Conservation (phyloP, 192 early-diverging fungal species). For the Coemansia sp. region DNA sequence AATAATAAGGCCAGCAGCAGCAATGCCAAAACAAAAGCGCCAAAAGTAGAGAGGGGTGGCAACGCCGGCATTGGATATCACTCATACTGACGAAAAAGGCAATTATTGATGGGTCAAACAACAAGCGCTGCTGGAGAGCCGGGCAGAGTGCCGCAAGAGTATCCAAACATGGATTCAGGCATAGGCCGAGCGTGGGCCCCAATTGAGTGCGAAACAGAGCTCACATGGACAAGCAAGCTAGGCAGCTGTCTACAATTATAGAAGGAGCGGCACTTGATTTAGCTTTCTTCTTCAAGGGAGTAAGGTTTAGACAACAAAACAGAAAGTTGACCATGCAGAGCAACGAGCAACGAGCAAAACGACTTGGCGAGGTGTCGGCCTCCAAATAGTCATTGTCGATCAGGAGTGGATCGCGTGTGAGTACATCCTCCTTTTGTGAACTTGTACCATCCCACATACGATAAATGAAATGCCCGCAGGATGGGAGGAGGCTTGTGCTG, state of each 20-base stretch:
- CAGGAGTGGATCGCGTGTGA: background rate
- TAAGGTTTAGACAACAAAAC: background rate
- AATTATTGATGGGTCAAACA: background rate
- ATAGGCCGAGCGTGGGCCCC: background rate
- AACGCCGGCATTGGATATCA: background rate
- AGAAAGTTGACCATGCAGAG: background rate
- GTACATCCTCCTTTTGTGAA: background rate
- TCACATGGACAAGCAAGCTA: background rate
- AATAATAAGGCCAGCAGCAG: background rate
- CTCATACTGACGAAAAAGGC: background rate
- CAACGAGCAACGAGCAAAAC: background rate
- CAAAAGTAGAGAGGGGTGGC: background rate
- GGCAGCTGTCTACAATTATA: background rate
- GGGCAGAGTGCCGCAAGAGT: background rate
- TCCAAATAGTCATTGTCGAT: background rate
- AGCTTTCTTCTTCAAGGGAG: background rate
- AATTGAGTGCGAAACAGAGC: background rate
- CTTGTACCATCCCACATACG: background rate
- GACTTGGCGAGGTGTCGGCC: background rate
- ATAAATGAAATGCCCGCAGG: background rate
- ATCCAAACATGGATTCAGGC: background rate
- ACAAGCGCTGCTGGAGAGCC: background rate
- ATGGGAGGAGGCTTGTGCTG: constrained; percentile 1
- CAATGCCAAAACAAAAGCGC: background rate
- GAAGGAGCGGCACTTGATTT: background rate